Base-by-base conservation (phyloP, 2,329 filamentous ascomycete genomes). In the Aspergillus ruber region DNA sequence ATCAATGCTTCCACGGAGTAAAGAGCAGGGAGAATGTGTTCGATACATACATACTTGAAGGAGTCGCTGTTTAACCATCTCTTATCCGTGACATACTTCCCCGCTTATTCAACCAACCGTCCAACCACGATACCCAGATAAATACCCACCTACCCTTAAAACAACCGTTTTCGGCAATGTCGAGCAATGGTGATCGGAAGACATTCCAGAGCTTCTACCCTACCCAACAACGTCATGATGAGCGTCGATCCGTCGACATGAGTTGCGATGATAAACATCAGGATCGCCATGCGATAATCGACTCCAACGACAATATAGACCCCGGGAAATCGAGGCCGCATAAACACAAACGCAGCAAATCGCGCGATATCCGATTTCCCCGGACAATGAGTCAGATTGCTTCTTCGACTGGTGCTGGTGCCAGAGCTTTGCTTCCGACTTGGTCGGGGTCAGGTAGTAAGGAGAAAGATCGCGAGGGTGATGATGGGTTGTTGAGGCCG, bases 361-460 rank as follows among this genome's bases (percentile, higher is more conserved):
- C 65, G 27, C 60, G 61, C 35, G 60, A 66, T 43, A 36, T 54
- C 25, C 59, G 60, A 20, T 50, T 68, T 8, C 63, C 60, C 12
- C 61, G 58, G 15, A 63, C 54, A 29, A 68, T 68, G 64, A 67
- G 57, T 40, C 58, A 63, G 9, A 48, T 64, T 13, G 50, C 59
- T 7, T 63, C 65, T 13, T 64, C 62, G 5, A 54, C 60, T 35
- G 62, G 58, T 39, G 36, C 25, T 9, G 25, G 25, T 23, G 61
- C 57, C 5, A 57, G 61, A 21, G 61, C 60, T 6, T 50, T 67
- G 13, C 47, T 69, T 10, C 62, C 64, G n/a, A 62, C 59, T 13
- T 60, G 61, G 58, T 54, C 62, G 17, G 51, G 52, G 15, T 52
- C 54, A 4, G 18, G 36, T 20, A 39, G 36, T 9, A 58, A 54